Conservation (phyloP, 2,329 filamentous ascomycete species). For the Pseudogymnoascus sp. region DNA sequence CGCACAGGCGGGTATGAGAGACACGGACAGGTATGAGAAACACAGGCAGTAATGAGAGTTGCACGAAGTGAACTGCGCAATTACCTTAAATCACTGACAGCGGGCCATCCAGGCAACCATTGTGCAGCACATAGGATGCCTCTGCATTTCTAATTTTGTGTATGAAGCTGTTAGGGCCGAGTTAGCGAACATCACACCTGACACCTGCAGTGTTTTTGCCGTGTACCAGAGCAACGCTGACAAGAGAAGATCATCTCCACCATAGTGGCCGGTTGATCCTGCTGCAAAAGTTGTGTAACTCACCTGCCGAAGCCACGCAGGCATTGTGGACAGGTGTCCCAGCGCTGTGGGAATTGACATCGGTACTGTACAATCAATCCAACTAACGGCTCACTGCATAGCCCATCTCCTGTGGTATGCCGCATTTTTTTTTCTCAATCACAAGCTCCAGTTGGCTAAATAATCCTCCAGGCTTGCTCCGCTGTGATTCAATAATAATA, state of each 20-base stretch:
- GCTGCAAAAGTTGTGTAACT: neutral
- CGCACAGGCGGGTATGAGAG: conserved; percentile 1
- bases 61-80: neutral
- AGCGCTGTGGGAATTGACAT: neutral
- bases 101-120: neutral
- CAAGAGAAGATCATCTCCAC: neutral
- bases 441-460: neutral
- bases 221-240: neutral
- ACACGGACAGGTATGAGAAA: neutral
- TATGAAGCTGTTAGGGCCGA: neutral
- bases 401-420: neutral
- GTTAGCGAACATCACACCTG: neutral
- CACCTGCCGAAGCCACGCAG: conserved; percentile 2
- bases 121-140: neutral
- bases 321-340: conserved; percentile 5
- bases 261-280: neutral
- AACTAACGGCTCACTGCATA: neutral
- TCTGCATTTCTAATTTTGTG: neutral
- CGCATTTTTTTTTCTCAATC: conserved; percentile 3
- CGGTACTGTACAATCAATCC: neutral
- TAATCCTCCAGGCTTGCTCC: neutral
- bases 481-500: conserved; percentile 1
- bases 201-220: neutral
- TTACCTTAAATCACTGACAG: conserved; percentile 5
- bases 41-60: neutral